Percentiles rank a stretch among this genome's conserved stretches.
Conservation (phyloP, 129 eudicot species). For the Ambrosia artemisiifolia region DNA sequence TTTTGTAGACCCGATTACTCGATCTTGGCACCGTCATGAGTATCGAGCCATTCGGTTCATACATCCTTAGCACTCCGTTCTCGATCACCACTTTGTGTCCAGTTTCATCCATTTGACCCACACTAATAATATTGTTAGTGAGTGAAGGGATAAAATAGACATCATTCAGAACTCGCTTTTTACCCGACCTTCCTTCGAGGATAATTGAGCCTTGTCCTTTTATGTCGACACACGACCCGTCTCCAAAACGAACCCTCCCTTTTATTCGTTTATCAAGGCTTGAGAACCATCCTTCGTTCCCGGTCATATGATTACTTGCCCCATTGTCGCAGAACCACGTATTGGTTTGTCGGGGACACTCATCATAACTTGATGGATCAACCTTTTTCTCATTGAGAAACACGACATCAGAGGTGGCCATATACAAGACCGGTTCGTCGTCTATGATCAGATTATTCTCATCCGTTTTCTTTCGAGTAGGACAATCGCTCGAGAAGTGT, state of each 20-base stretch:
- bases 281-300: background rate
- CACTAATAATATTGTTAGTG: background rate
- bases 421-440: background rate
- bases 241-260: background rate
- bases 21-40: background rate
- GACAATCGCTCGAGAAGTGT: background rate
- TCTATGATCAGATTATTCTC: background rate
- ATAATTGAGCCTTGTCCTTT: background rate
- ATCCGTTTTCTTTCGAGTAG: background rate
- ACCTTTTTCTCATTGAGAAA: background rate
- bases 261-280: background rate
- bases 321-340: background rate
- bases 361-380: background rate
- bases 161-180: background rate
- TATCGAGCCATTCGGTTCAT: background rate
- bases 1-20: background rate
- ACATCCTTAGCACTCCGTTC: background rate
- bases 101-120: background rate
- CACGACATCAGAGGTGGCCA: background rate
- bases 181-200: background rate
- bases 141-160: background rate
- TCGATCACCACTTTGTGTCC: background rate
- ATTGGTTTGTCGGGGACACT: background rate
- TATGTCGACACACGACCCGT: background rate
- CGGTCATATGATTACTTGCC: background rate